These are phyloP conservation scores for Suillus bovinus DNA, from an alignment of 768 basidiomycete species.

Conservation along the genomic window DNA sequence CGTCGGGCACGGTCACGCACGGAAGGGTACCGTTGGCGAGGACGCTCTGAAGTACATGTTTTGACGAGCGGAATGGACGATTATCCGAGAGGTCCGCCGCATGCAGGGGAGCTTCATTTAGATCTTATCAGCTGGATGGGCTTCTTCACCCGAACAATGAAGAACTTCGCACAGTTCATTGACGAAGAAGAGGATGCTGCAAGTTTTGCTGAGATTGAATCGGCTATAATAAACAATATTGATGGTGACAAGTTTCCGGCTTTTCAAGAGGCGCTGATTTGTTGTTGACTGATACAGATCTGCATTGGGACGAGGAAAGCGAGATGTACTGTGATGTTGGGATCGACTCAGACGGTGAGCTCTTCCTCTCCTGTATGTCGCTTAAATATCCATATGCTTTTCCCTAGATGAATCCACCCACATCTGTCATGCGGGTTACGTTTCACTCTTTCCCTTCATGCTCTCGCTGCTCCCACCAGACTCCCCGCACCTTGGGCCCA, in stretches of 20 bases:
- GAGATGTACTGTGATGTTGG: conserved; percentile 94
- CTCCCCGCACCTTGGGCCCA: conserved; percentile 79
- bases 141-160: conserved; percentile 94
- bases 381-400: neutral
- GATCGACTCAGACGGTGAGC: conserved; percentile 79
- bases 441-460: conserved; percentile 92
- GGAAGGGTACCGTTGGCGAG: conserved; percentile 95
- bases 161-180: conserved; percentile 81
- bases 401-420: conserved; percentile 78
- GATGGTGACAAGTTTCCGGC: conserved; percentile 53
- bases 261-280: conserved; percentile 10
- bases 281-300: conserved; percentile 47
- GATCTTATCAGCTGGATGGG: conserved; percentile 97
- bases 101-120: conserved; percentile 89
- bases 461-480: conserved; percentile 74
- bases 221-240: conserved; percentile 81
- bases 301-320: conserved; percentile 89
- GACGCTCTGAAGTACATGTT: conserved; percentile 82
- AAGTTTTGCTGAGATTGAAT: conserved; percentile 78
- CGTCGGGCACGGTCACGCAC: conserved; percentile 81
- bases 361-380: conserved; percentile 6
- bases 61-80: conserved; percentile 97
- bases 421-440: conserved; percentile 89
- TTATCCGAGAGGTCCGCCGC: conserved; percentile 88
- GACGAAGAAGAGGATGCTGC: conserved; percentile 81